Conservation (phyloP, 495 filamentous ascomycete species). For the Neurospora sp. region DNA sequence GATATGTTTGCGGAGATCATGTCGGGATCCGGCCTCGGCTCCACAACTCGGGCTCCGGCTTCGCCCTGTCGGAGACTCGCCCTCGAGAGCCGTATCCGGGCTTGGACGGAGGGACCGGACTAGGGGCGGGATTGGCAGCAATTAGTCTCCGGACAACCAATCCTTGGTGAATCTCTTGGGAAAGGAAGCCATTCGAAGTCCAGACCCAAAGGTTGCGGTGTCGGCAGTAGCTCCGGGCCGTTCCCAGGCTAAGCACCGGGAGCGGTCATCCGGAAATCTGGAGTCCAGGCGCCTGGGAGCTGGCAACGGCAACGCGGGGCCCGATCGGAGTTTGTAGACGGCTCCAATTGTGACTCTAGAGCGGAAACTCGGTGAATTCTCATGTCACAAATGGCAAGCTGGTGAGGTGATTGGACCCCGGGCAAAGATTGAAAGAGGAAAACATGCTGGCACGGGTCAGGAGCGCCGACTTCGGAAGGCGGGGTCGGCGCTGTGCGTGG, state of each 20-base stretch:
- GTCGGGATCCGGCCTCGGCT: not conserved
- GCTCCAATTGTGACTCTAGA: not conserved
- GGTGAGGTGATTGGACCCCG: not conserved
- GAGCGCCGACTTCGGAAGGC: slow-evolving; percentile 24
- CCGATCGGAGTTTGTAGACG: not conserved
- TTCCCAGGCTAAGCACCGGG: not conserved
- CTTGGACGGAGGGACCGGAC: not conserved
- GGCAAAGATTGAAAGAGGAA: not conserved
- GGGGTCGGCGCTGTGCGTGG: slow-evolving; percentile 10
- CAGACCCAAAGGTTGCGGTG: not conserved
- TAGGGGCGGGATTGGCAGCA: not conserved
- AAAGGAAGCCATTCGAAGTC: not conserved
- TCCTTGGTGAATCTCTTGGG: not conserved
- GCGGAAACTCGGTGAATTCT: not conserved
- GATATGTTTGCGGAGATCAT: not conserved
- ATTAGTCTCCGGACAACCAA: not conserved
- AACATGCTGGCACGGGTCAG: not conserved
- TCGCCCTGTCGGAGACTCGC: not conserved
- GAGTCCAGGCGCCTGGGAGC: not conserved
- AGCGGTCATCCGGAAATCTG: not conserved
- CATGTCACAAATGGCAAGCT: not conserved
- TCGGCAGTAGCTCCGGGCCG: not conserved
- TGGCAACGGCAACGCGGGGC: not conserved
- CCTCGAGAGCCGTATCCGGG: not conserved
- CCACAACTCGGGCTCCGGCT: not conserved